These are phyloP conservation scores for Jamesozyma lodderae DNA, from an alignment of 805 yeast species.

Conservation along the genomic window DNA sequence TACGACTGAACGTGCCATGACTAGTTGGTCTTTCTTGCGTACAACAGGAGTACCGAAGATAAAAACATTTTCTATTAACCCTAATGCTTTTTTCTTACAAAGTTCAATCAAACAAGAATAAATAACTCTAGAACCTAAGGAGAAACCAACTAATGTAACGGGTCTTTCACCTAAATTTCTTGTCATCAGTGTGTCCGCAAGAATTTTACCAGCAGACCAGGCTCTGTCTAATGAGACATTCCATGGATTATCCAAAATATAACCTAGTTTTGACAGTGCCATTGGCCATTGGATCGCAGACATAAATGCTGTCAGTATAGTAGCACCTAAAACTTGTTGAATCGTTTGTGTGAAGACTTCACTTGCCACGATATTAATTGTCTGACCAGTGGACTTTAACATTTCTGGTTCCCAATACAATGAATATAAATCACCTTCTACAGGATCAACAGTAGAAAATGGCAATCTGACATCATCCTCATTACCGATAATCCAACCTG, in stretches of 20 bases:
- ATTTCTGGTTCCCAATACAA: constrained; percentile 97
- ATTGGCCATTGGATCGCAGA: constrained; percentile 88
- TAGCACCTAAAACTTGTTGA: constrained; percentile 90
- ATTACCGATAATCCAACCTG: constrained; percentile 97
- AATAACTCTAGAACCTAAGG: constrained; percentile 86
- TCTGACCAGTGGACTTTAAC: constrained; percentile 92
- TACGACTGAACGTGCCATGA: constrained; percentile 73
- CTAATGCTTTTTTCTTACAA: constrained; percentile 77
- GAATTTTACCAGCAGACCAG: constrained; percentile 85
- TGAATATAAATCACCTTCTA: constrained; percentile 92
- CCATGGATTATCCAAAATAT: constrained; percentile 94
- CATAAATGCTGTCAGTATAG: constrained; percentile 82
- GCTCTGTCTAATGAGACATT: constrained; percentile 94
- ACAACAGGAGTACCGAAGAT: constrained; percentile 86
- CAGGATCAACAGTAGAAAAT: constrained; percentile 92
- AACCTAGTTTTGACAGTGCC: constrained; percentile 81
- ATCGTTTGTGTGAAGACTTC: constrained; percentile 89
- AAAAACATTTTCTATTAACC: constrained; percentile 80
- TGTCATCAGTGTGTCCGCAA: constrained; percentile 83
- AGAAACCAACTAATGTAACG: constrained; percentile 84
- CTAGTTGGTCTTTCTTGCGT: constrained; percentile 65
- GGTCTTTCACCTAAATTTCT: constrained; percentile 91
- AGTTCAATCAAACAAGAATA: constrained; percentile 83
- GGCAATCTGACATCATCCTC: constrained; percentile 95
- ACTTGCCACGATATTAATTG: constrained; percentile 84